Evolutionary conservation across 176 grass and related monocot species (phyloP), one percentile per base, ranked within the genome.

Genomic region (Tillandsia leiboldiana): DNA sequence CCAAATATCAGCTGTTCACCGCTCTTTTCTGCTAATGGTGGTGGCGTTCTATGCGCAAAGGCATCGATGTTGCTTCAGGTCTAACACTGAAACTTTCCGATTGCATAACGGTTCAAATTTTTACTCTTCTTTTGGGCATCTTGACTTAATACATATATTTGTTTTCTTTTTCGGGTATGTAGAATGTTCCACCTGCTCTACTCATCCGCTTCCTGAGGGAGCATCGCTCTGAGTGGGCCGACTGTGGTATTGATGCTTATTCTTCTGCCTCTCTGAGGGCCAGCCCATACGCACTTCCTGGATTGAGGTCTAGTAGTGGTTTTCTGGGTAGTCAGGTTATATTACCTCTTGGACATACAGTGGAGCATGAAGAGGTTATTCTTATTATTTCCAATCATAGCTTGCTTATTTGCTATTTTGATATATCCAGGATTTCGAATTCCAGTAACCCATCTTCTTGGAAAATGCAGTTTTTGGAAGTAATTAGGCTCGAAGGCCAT

Each of bases 41-140:
- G 84, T 70, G 95, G 95, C 61, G 84, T 99, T 61, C 63, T 99
- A 79, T 99, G 95, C 26, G 95, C 95, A 26, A 99, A 99, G 85
- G 90, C 95, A 58, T 99, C 95, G 48, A 94, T 99, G 95, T 73
- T 99, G 13, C 77, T 99, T 68, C 84, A 99, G 95, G 95, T 94
- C 65, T 54, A 18, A 27, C 66, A 12, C 23, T 8, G 13, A 7
- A 20, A 20, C 1, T 51, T 17, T 50, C 18, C 3, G 3, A 51
- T 8, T 3, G 12, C 15, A 51, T 18, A 6, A 26, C 49, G 2
- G 53, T 10, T 17, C 6, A 2, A 22, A 8, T 18, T 2, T 61
- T 23, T 61, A 61, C 1, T 61, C 1, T 20, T 61, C n/a, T 57
- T 57, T 17, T 15, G n/a, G 53, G 53, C 53, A 1, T 61, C 15